Base-by-base conservation (phyloP, 2,329 filamentous ascomycete species). In the Pseudopithomyces chartarum region DNA sequence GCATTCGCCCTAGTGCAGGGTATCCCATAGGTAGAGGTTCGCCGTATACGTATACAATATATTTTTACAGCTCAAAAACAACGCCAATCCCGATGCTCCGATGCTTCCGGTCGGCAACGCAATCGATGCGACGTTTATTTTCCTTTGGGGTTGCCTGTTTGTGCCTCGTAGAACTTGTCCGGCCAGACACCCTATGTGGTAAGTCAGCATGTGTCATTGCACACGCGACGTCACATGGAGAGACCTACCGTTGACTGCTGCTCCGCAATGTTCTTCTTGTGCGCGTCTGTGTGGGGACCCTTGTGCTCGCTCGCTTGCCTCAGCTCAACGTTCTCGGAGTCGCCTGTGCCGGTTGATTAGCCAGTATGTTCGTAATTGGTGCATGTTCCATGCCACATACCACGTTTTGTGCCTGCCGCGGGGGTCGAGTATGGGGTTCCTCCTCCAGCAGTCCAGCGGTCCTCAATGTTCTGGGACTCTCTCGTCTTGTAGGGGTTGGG, bases 401-500 rank as follows among this genome's bases (percentile, higher is more conserved):
- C 72, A 29, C 58, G 60, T 60, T 59, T 54, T 20, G 65, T 73
- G 8, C 56, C 73, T 15, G 34, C 54, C 12, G 64, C 73, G 17
- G 73, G 73, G 32, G 67, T 67, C 40, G 74, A 72, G 46, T 70
- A 68, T 2, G 69, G 65, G 23, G 66, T 52, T 3, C 63, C 73
- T 52, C 73, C 73, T 33, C 67, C 73, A 11, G 71, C 54, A 3
- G 69, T 66, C 56, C 63, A 76, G 22, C 71, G 65, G 47, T 73
- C 65, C 54, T 73, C 73, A 40, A 76, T 69, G 55, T 73, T 73
- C 60, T 73, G 60, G n/a, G 69, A 57, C 33, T 59, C 72, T 39
- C 64, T 62, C 23, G 73, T 76, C 64, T 74, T 73, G 65, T 73
- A 73, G 11, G 73, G 69, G 58, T 75, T 73, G 52, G 71, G 70